A percentile compares a stretch with the other conserved stretches of the same genome.
These are phyloP conservation scores for Trichoderma gamsii DNA, from an alignment of 495 filamentous ascomycete genomes.

Conservation along the genomic window DNA sequence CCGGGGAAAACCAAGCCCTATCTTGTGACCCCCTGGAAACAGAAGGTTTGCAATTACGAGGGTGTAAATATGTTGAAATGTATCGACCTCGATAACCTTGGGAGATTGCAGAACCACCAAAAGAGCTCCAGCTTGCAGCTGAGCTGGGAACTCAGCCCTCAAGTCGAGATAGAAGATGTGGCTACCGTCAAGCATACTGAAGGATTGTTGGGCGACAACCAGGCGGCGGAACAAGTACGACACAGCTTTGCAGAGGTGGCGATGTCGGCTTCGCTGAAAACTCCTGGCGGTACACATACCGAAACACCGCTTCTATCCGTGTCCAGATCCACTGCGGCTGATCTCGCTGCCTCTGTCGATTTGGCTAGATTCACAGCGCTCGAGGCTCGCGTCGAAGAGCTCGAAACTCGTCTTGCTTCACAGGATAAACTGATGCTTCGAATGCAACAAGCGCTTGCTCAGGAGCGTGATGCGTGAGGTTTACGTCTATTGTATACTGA, in stretches of 20 bases:
- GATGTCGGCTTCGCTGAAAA: too few species aligned
- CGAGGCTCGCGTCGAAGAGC: not conserved
- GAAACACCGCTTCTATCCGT: too few species aligned
- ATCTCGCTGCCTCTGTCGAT: not conserved
- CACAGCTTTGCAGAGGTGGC: too few species aligned
- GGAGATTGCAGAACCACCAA: not conserved
- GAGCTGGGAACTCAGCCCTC: not conserved
- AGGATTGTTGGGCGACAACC: too few species aligned
- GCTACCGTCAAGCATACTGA: not conserved
- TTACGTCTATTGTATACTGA: too few species aligned
- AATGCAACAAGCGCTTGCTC: not conserved
- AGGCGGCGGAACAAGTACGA: too few species aligned
- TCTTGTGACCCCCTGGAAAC: not conserved
- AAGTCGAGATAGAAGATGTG: too few species aligned
- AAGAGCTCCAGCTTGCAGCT: not conserved
- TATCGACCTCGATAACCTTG: not conserved
- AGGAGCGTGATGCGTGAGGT: too few species aligned
- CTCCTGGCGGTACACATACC: too few species aligned
- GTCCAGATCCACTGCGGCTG: too few species aligned
- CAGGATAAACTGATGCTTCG: not conserved
- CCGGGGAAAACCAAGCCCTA: not conserved
- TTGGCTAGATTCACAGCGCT: not conserved
- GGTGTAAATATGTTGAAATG: not conserved
- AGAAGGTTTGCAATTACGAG: not conserved
- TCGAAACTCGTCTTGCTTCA: not conserved